Base-by-base conservation (phyloP, 257 asterid species). In the Voacanga thouarsii region DNA sequence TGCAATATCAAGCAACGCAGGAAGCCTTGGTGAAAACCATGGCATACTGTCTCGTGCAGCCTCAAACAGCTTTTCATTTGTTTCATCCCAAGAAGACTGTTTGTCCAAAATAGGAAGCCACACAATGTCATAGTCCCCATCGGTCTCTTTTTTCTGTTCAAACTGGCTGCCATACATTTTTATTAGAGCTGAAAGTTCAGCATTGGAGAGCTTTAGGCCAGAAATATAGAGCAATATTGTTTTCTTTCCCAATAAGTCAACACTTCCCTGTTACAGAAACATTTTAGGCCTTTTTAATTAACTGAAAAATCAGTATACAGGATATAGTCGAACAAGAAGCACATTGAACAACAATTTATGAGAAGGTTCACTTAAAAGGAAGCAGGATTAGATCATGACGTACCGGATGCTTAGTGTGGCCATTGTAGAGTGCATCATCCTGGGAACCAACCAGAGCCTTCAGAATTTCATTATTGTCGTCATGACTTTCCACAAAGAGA, bases 51-150 rank as follows among this genome's bases (percentile, higher is more conserved):
- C 37, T 64, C 37, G 45, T 16, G 12, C 15, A 1, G 16, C 26
- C 30, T 76, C 33, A 50, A 57, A 71, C 24, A 7, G 8, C 37
- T 63, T 19, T 26, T 61, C 30, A 0, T 18, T 5, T 45, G 51
- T 12, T 47, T 57, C 64, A 43, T 76, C 45, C 78, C 75, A 74
- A 0, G 67, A 12, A 11, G 21, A 5, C 7, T 74, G 60, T 60
- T 19, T 60, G 7, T 76, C 80, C 3, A 60, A 15, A 24, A 81
- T 19, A 50, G 80, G 84, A 24, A 81, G 8, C 84, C 84, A 81
- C n/a, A 81, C 60, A 39, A 81, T 26, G 23, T 81, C 77, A 26
- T 69, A 76, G 30, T 76, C 41, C 4, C 3, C 41, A 7, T 70
- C 24, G 2, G 6, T 6, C n/a, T 45, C 50, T 43, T n/a, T 11